A percentile compares a stretch with the other conserved stretches of the same genome.
These are phyloP conservation scores for Apiotrichum veenhuisii DNA, from an alignment of 1,284 basidiomycete genomes.

Conservation along the genomic window DNA sequence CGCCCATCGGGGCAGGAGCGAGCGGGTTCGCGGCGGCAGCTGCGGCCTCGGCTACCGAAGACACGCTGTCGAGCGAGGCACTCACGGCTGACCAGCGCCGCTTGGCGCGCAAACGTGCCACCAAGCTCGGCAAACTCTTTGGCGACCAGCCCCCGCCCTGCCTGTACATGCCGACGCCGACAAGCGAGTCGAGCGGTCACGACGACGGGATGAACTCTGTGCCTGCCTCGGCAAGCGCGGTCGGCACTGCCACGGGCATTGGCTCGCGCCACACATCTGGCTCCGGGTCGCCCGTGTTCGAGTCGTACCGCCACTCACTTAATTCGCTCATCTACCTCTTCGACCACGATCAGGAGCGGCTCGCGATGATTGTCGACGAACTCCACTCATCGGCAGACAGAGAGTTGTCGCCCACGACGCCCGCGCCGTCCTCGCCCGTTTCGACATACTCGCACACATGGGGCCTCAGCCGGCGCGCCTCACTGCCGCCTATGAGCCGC, in stretches of 20 bases:
- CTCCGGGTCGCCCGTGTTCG: constrained; percentile 4
- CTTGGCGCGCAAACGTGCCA: constrained; percentile 24
- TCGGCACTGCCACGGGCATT: background rate
- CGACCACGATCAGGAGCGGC: constrained; percentile 29
- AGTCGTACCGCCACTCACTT: constrained; percentile 27
- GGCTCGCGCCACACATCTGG: background rate
- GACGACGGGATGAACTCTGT: too few relatives aligned
- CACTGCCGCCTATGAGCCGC: constrained; percentile 8
- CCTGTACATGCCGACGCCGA: constrained; percentile 14
- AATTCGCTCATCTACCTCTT: constrained; percentile 30
- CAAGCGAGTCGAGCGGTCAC: background rate
- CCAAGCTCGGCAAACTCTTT: constrained; percentile 37
- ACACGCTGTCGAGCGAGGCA: background rate
- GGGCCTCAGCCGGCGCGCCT: background rate
- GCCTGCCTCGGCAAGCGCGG: too few relatives aligned
- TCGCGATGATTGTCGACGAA: constrained; percentile 31
- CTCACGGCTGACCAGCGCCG: constrained; percentile 23
- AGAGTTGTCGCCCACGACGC: background rate
- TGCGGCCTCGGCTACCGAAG: background rate
- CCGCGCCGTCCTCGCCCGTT: background rate
- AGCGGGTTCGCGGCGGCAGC: background rate
- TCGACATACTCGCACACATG: background rate
- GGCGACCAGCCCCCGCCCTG: constrained; percentile 29
- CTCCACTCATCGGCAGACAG: constrained; percentile 9
- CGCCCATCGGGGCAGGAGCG: background rate